phyloP scores from a whole-genome alignment of 2,329 filamentous ascomycete species.

The Fusarium foetens region DNA sequence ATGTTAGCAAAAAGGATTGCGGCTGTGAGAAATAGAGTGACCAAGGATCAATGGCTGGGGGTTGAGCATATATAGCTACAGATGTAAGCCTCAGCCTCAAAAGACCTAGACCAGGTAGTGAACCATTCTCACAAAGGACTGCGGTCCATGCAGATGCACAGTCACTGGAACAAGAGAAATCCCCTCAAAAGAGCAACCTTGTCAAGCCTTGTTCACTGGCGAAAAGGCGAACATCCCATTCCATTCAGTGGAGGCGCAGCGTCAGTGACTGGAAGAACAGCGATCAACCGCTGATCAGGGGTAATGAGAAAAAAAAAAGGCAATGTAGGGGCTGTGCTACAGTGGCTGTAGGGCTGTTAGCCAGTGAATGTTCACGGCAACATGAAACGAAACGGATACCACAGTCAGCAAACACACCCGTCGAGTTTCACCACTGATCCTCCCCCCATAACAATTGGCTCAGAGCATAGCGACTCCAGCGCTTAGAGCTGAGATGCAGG shows the following conservation, averaged over 20 bases:
- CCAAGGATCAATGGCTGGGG: conserved; percentile 4
- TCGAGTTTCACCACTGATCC: conserved; percentile 18
- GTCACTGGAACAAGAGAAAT: neutral
- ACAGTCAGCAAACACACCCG: conserved; percentile 3
- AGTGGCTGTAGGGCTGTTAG: conserved; percentile 14
- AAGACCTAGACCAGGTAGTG: neutral
- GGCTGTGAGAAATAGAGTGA: conserved; percentile 18
- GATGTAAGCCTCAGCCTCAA: conserved; percentile 32
- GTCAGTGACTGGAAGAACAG: conserved; percentile 20
- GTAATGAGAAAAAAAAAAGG: neutral
- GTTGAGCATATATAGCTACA: conserved; percentile 15
- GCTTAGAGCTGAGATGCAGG: conserved; percentile 10
- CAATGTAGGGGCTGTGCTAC: conserved; percentile 22
- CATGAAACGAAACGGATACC: conserved; percentile 26
- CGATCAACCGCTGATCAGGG: neutral
- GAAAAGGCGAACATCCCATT: neutral
- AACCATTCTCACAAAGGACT: conserved; percentile 11
- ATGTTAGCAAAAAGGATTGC: conserved; percentile 13
- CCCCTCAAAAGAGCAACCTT: neutral
- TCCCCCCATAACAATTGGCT: neutral
- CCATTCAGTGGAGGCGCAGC: conserved; percentile 27
- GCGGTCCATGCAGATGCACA: conserved; percentile 11
- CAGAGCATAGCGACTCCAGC: neutral
- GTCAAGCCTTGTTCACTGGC: conserved; percentile 11
- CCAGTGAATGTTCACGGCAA: conserved; percentile 9